Evolutionary conservation across 345 rosid genomes (phyloP).

Genomic region (Eucalyptus erythrocorys): DNA sequence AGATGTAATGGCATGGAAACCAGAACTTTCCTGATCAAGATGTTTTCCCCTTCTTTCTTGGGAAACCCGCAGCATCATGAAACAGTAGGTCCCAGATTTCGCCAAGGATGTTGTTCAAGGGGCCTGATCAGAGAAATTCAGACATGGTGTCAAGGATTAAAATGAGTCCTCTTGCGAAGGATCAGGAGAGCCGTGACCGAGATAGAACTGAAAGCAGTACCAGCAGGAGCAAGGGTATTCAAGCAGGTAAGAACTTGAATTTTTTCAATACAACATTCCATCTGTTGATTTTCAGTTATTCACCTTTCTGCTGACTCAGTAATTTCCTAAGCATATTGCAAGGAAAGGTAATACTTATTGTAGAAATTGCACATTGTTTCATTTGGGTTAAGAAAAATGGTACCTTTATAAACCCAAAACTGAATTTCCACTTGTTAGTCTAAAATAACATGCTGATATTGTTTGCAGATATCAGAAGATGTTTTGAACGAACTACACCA

Average conservation of each 20-base stretch:
- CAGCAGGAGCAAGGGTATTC: not conserved
- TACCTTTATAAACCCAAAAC: not conserved
- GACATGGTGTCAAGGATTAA: conserved; percentile 1
- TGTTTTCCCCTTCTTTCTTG: conserved; percentile 16
- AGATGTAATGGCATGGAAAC: conserved; percentile 25
- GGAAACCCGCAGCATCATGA: not conserved
- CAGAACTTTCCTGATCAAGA: conserved; percentile 30
- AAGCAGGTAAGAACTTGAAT: conserved; percentile 9
- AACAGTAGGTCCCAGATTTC: not conserved
- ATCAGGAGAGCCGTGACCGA: not conserved
- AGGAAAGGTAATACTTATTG: not conserved
- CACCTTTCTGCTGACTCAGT: not conserved
- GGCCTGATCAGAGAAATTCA: not conserved
- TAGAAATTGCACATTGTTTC: not conserved
- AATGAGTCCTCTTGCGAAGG: not conserved
- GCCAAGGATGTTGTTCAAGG: conserved; percentile 2
- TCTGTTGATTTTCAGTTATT: not conserved
- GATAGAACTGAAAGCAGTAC: not conserved
- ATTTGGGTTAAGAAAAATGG: not conserved
- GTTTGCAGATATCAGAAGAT: not conserved
- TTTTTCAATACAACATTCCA: not conserved
- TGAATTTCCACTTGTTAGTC: not conserved
- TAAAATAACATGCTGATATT: not conserved
- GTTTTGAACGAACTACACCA: not conserved
- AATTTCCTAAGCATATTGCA: not conserved